phyloP scores from a whole-genome alignment of 192 early-diverging fungal species.

The Funneliformis geosporum region DNA sequence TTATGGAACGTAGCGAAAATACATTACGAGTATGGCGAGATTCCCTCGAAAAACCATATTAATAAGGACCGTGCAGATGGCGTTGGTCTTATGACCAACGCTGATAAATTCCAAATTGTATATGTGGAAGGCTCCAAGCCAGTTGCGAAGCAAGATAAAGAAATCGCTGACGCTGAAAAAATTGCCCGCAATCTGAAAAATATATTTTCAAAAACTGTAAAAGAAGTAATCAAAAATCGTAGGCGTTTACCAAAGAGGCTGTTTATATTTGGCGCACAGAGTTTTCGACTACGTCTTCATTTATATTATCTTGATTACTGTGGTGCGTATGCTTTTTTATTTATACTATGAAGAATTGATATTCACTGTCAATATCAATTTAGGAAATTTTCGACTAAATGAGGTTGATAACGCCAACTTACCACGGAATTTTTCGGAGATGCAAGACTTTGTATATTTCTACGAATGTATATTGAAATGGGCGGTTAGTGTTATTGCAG shows the following conservation, averaged over 20 bases:
- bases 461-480: constrained; percentile 37
- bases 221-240: constrained; percentile 24
- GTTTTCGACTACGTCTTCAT: constrained; percentile 19
- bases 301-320: constrained; percentile 36
- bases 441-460: constrained; percentile 32
- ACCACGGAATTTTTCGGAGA: constrained; percentile 29
- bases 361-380: constrained; percentile 27
- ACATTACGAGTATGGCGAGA: constrained; percentile 24
- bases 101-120: constrained; percentile 32
- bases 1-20: constrained; percentile 20
- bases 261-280: constrained; percentile 27
- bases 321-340: constrained; percentile 27
- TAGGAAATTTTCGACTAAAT: constrained; percentile 33
- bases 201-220: constrained; percentile 28
- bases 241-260: constrained; percentile 24
- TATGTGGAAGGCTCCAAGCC: constrained; percentile 28
- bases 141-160: constrained; percentile 6
- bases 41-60: neutral
- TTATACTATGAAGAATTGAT: constrained; percentile 18
- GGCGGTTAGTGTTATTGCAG: constrained; percentile 31
- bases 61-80: neutral
- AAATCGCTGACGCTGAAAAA: constrained; percentile 24
- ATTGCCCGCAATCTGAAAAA: constrained; percentile 25
- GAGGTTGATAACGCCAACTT: constrained; percentile 35
- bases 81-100: neutral